Base-by-base conservation (phyloP, 1,139 yeast species). In the Blastobotrys serpentis region DNA sequence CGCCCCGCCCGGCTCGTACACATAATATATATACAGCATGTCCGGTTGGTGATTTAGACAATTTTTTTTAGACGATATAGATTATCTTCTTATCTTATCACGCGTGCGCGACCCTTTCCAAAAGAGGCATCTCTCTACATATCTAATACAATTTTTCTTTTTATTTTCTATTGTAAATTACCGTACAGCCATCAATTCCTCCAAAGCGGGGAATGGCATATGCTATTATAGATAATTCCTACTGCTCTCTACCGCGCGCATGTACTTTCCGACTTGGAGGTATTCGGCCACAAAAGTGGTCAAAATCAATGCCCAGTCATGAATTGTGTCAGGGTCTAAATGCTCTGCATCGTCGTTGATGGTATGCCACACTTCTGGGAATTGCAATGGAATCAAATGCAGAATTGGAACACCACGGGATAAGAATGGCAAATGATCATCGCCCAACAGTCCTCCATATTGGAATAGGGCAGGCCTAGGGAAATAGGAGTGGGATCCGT, bases 361-460 rank as follows among this genome's bases (percentile, higher is more conserved):
- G 0, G 74, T 75, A 55, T 79, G 84, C 84, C 84, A 79, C 5
- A 60, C 65, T 0, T 55, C 43, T 0, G 84, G 84, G 61, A 79
- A 79, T 3, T 67, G 69, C 2, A 60, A 52, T 1, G 84, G 81
- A 17, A 79, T 78, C 47, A 78, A 55, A 56, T 79, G 84, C 44
- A 79, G 55, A 3, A 76, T 63, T 0, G 76, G 75, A 0, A 77
- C 76, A 0, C 78, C 79, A 3, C 67, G 62, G 17, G 63, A 57
- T 45, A 71, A 57, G 58, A 76, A 79, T 0, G 83, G 84, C 8
- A 73, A 54, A 55, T 79, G 84, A 53, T 79, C 84, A 56, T 79
- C 84, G 10, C 69, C 77, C 43, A 79, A 68, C 22, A 52, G 50
- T 0, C 71, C 69, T 2, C 63, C 65, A 43, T 43, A 44, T n/a